Evolutionary conservation across 2,329 filamentous ascomycete genomes (phyloP).

Genomic region (Cladophialophora immunda): DNA sequence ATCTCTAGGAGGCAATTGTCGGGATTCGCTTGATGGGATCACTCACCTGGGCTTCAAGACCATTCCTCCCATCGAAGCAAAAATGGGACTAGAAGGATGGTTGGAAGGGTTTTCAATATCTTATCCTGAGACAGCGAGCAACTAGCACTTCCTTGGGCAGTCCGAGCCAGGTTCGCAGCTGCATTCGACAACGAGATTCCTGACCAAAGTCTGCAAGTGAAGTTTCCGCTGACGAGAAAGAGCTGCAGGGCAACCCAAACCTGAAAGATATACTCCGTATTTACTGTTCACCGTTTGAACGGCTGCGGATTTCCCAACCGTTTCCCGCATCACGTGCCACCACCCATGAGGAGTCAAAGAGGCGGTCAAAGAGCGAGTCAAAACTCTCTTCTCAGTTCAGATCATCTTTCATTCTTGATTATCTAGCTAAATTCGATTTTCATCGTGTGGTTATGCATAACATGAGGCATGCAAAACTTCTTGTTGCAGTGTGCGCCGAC

Average conservation of each 20-base stretch:
- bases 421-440: constrained; percentile 16
- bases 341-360: background rate
- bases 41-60: background rate
- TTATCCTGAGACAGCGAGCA: background rate
- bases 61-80: background rate
- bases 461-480: constrained; percentile 12
- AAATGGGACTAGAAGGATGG: background rate
- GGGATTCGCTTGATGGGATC: background rate
- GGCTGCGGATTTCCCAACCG: background rate
- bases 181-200: background rate
- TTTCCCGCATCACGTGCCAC: background rate
- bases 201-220: background rate
- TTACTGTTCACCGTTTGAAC: no score
- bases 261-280: no score
- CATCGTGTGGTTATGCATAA: constrained; percentile 1
- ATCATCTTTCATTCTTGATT: constrained; percentile 8
- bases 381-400: background rate
- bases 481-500: constrained; percentile 12
- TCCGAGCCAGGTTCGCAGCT: background rate
- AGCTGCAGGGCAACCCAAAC: no score
- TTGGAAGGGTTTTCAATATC: background rate
- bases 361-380: background rate
- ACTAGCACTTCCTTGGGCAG: background rate
- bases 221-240: no score
- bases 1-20: background rate